Conservation (phyloP, 1,284 basidiomycete species). For the Cutaneotrichosporon curvatum region DNA sequence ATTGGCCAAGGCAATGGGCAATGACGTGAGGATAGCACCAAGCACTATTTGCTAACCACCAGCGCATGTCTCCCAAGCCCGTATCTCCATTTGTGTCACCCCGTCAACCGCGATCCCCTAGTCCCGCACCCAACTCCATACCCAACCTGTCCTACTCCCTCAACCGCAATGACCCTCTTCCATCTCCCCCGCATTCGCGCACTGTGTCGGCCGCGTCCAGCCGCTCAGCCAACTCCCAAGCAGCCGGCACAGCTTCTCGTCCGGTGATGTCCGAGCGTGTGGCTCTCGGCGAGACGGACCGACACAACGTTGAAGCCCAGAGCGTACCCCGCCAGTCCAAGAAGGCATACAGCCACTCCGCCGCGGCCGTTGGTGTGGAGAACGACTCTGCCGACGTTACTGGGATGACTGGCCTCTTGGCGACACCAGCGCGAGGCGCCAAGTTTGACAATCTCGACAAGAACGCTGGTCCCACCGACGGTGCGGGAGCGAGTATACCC, state of each 20-base stretch:
- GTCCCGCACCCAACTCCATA: slow-evolving; percentile 21
- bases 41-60: neutral
- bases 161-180: slow-evolving; percentile 34
- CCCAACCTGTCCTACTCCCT: slow-evolving; percentile 48
- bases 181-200: slow-evolving; percentile 31
- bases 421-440: slow-evolving; percentile 40
- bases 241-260: neutral
- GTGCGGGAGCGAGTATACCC: slow-evolving; percentile 21
- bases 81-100: slow-evolving; percentile 6
- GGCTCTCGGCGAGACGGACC: slow-evolving; percentile 25
- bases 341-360: neutral
- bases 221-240: neutral
- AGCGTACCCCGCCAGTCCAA: neutral
- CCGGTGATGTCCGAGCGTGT: neutral
- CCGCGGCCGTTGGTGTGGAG: neutral
- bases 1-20: slow-evolving; percentile 37
- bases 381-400: slow-evolving; percentile 35
- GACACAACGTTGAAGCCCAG: slow-evolving; percentile 21
- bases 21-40: slow-evolving; percentile 21
- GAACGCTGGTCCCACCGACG: slow-evolving; percentile 30
- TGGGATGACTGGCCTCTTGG: slow-evolving; percentile 41
- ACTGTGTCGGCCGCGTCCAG: slow-evolving; percentile 14
- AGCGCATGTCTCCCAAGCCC: slow-evolving; percentile 14
- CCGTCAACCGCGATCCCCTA: slow-evolving; percentile 11
- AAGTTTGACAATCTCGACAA: slow-evolving; percentile 29